Percentiles rank a stretch among this genome's conserved stretches.
phyloP scores from a whole-genome alignment of 768 basidiomycete species.

The Phanerochaete sordida region DNA sequence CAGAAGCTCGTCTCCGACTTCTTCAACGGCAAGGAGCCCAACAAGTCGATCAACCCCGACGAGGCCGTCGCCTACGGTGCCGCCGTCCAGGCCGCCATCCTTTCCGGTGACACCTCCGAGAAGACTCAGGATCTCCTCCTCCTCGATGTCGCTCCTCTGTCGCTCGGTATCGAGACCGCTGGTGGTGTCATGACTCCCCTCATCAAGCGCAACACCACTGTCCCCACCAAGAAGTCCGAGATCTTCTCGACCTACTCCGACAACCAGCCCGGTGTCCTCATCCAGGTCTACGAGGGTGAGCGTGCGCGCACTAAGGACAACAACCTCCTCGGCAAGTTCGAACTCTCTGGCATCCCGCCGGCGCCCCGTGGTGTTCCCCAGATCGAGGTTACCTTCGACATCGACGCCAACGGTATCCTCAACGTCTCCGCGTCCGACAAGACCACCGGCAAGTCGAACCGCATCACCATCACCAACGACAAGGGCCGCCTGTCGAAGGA shows the following conservation, averaged over 20 bases:
- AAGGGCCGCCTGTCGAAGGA: constrained; percentile 97
- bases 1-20: constrained; percentile 97
- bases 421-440: constrained; percentile 96
- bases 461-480: constrained; percentile 94
- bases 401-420: constrained; percentile 94
- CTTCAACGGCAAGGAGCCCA: constrained; percentile 98
- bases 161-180: constrained; percentile 95
- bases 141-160: constrained; percentile 89
- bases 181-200: constrained; percentile 99
- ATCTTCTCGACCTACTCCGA: constrained; percentile 98
- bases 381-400: constrained; percentile 96
- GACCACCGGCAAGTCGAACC: constrained; percentile 94
- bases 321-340: constrained; percentile 97
- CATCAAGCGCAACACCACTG: constrained; percentile 98
- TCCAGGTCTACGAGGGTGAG: constrained; percentile 98
- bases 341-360: constrained; percentile 93
- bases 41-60: constrained; percentile 99
- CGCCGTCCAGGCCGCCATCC: constrained; percentile 96
- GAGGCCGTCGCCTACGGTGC: constrained; percentile 99
- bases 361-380: constrained; percentile 98
- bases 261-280: constrained; percentile 97
- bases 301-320: constrained; percentile 99
- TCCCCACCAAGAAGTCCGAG: constrained; percentile 98
- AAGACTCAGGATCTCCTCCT: constrained; percentile 96
- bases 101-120: constrained; percentile 96